These are phyloP conservation scores for Beauveria pseudobassiana DNA, from an alignment of 2,329 filamentous ascomycete genomes.

Conservation along the genomic window DNA sequence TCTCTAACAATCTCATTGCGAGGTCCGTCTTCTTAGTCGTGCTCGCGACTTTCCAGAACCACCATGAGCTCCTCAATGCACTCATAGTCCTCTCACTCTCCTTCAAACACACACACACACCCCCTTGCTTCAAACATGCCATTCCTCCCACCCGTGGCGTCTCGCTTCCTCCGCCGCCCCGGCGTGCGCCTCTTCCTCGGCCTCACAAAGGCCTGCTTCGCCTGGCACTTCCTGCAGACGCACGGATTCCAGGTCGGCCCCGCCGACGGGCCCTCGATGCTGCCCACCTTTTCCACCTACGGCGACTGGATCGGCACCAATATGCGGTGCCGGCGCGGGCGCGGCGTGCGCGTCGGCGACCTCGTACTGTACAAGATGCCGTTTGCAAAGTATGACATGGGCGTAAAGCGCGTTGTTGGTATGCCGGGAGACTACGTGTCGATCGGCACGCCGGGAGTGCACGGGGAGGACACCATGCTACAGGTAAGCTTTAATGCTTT, in stretches of 20 bases:
- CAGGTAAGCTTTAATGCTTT: slow-evolving; percentile 41
- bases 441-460: slow-evolving; percentile 50
- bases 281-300: slow-evolving; percentile 66
- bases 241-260: slow-evolving; percentile 55
- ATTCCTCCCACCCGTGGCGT: background rate
- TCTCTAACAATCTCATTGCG: background rate
- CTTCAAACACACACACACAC: no score
- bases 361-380: slow-evolving; percentile 75
- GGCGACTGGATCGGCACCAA: slow-evolving; percentile 65
- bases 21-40: no score
- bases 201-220: background rate
- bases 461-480: slow-evolving; percentile 47
- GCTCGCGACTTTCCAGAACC: background rate
- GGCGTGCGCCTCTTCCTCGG: background rate
- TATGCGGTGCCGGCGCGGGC: slow-evolving; percentile 61
- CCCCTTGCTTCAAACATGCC: background rate
- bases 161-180: background rate
- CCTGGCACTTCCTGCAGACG: slow-evolving; percentile 35
- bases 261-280: slow-evolving; percentile 75
- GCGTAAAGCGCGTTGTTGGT: slow-evolving; percentile 73
- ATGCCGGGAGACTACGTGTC: slow-evolving; percentile 71
- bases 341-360: slow-evolving; percentile 66
- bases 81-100: background rate
- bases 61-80: background rate
- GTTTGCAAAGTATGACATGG: slow-evolving; percentile 49